phyloP scores from a whole-genome alignment of 345 rosid species.

The Arabis alpina region DNA sequence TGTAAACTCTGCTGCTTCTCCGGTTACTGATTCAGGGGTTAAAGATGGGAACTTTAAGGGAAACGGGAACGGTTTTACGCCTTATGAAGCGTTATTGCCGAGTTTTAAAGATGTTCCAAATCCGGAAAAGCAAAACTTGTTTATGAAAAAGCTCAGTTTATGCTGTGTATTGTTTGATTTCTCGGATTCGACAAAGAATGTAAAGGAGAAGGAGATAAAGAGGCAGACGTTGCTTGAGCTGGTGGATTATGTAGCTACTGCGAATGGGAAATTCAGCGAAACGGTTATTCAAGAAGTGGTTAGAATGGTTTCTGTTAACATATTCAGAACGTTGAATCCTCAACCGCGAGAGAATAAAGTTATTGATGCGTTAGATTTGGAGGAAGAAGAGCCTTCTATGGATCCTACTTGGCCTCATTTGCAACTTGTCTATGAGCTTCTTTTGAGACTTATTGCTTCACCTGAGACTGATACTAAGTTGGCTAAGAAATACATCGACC shows the following conservation, averaged over 20 bases:
- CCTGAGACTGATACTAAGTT: slow-evolving; percentile 78
- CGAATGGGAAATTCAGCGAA: slow-evolving; percentile 67
- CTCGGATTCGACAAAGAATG: slow-evolving; percentile 63
- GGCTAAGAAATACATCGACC: slow-evolving; percentile 74
- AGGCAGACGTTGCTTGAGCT: slow-evolving; percentile 78
- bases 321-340: slow-evolving; percentile 71
- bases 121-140: slow-evolving; percentile 69
- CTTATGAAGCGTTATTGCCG: slow-evolving; percentile 66
- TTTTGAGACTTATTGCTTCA: slow-evolving; percentile 78
- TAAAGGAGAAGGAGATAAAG: slow-evolving; percentile 86
- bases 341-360: slow-evolving; percentile 71
- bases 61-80: slow-evolving; percentile 46
- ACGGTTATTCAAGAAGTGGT: slow-evolving; percentile 58
- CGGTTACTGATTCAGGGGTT: slow-evolving; percentile 29
- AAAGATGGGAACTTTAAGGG: slow-evolving; percentile 50
- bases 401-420: slow-evolving; percentile 93
- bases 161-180: slow-evolving; percentile 74
- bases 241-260: slow-evolving; percentile 77
- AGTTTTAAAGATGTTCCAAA: slow-evolving; percentile 68
- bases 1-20: slow-evolving; percentile 43
- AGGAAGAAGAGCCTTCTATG: slow-evolving; percentile 88
- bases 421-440: slow-evolving; percentile 75
- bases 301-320: slow-evolving; percentile 69
- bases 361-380: slow-evolving; percentile 76
- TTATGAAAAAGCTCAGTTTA: slow-evolving; percentile 67